A percentile compares a stretch with the other conserved stretches of the same genome.
Evolutionary conservation across 1,284 basidiomycete species (phyloP).

Genomic region (Vanrija humicola): DNA sequence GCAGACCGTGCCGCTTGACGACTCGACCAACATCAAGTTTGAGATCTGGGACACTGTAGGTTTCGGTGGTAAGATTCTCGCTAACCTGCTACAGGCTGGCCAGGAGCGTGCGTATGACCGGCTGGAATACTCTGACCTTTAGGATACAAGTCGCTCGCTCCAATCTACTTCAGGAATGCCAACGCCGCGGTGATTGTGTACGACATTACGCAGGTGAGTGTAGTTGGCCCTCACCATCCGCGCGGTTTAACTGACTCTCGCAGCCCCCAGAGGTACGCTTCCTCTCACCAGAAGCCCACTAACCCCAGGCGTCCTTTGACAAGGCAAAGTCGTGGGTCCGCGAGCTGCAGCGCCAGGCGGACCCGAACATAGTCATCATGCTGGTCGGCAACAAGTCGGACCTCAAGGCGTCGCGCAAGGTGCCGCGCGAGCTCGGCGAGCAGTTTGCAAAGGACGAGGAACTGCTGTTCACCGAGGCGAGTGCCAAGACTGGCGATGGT

Average conservation of each 20-base stretch:
- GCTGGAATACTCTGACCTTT: constrained; percentile 1
- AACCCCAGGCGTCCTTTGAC: constrained; percentile 63
- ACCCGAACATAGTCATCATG: constrained; percentile 92
- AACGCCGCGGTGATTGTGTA: constrained; percentile 98
- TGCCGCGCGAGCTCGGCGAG: constrained; percentile 78
- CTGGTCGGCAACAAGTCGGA: constrained; percentile 95
- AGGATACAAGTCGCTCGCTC: constrained; percentile 57
- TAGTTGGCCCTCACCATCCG: neutral
- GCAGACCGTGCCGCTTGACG: constrained; percentile 86
- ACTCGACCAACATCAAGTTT: constrained; percentile 89
- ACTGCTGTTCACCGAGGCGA: constrained; percentile 92
- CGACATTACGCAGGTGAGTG: constrained; percentile 73
- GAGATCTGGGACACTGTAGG: constrained; percentile 78
- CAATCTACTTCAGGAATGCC: constrained; percentile 98
- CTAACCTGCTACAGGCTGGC: constrained; percentile 35
- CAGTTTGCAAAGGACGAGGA: constrained; percentile 93
- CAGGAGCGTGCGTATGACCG: constrained; percentile 42
- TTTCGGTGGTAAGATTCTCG: neutral
- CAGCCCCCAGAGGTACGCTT: constrained; percentile 32
- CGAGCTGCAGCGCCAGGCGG: constrained; percentile 94
- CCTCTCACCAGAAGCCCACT: neutral
- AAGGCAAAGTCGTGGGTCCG: constrained; percentile 96
- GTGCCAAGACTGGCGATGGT: constrained; percentile 88
- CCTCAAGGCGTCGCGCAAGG: constrained; percentile 66
- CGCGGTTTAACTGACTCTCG: neutral